Evolutionary conservation across 305 asterid species (phyloP).

Genomic region (Solanum hybrid): DNA sequence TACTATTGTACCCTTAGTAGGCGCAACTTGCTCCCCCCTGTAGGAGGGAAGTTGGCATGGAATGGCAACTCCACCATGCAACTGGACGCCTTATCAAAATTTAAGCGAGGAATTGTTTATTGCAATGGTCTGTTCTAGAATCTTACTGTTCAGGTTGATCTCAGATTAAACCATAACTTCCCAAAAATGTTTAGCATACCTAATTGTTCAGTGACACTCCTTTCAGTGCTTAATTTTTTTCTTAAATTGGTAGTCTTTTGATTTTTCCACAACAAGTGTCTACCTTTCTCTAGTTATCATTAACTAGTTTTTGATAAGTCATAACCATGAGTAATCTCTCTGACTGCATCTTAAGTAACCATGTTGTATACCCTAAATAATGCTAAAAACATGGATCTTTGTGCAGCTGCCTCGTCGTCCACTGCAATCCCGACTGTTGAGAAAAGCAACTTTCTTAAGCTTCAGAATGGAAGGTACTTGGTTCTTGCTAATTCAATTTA

Average conservation of each 20-base stretch:
- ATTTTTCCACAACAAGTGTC: not conserved
- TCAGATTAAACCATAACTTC: slow-evolving; percentile 39
- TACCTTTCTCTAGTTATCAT: not conserved
- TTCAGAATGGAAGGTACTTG: slow-evolving; percentile 94
- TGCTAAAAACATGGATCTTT: slow-evolving; percentile 20
- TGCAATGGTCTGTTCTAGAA: slow-evolving; percentile 99
- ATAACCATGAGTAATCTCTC: not conserved
- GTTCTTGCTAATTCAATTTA: not conserved
- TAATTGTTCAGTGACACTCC: slow-evolving; percentile 18
- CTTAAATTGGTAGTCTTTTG: not conserved
- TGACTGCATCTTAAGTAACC: not conserved
- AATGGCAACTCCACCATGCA: slow-evolving; percentile 67
- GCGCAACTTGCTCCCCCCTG: slow-evolving; percentile 50
- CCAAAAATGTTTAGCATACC: slow-evolving; percentile 26
- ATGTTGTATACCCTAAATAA: not conserved
- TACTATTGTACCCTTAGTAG: slow-evolving; percentile 56
- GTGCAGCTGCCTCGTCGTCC: slow-evolving; percentile 67
- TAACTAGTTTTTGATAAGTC: not conserved
- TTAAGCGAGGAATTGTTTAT: slow-evolving; percentile 60
- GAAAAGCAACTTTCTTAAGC: slow-evolving; percentile 75
- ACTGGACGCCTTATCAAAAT: slow-evolving; percentile 50
- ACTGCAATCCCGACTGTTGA: slow-evolving; percentile 47
- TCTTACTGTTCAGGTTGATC: slow-evolving; percentile 74
- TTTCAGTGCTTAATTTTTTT: slow-evolving; percentile 1
- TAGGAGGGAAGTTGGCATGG: slow-evolving; percentile 73